phyloP scores from a whole-genome alignment of 1,284 basidiomycete species.

The Peniophora sp. region DNA sequence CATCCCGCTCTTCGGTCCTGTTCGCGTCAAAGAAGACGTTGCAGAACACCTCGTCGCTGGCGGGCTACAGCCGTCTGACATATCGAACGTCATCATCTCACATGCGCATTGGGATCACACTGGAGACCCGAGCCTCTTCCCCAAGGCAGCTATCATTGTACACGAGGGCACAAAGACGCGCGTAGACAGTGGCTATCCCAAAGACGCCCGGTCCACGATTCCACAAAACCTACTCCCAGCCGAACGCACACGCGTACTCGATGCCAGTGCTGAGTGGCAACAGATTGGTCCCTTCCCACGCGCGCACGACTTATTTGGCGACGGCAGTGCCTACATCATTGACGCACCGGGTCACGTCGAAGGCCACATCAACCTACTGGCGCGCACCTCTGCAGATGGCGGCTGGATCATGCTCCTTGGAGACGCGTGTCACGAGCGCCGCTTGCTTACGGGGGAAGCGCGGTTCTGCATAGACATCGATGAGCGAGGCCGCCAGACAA shows the following conservation, averaged over 20 bases:
- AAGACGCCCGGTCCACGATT: constrained; percentile 11
- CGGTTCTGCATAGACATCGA: constrained; percentile 21
- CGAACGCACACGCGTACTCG: constrained; percentile 29
- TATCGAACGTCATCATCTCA: constrained; percentile 11
- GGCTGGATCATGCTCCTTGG: constrained; percentile 51
- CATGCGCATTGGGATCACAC: constrained; percentile 28
- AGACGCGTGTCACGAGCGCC: constrained; percentile 48
- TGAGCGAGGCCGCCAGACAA: constrained; percentile 21
- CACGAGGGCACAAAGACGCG: constrained; percentile 13
- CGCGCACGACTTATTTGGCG: constrained; percentile 45
- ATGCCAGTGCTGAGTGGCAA: constrained; percentile 22
- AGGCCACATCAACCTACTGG: constrained; percentile 49
- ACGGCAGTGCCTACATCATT: constrained; percentile 50
- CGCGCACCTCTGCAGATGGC: constrained; percentile 45
- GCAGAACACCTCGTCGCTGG: constrained; percentile 37
- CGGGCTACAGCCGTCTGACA: constrained; percentile 23
- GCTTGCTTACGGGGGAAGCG: constrained; percentile 37
- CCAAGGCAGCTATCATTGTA: constrained; percentile 18
- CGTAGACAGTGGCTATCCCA: constrained; percentile 16
- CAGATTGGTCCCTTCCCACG: constrained; percentile 42
- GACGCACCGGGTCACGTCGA: constrained; percentile 47
- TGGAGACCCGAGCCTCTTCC: constrained; percentile 21
- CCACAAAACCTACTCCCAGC: constrained; percentile 16
- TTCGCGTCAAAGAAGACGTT: constrained; percentile 30
- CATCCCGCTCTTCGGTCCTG: constrained; percentile 19